Evolutionary conservation across 164 flowering plant species (phyloP).

Genomic region (Santalum album): DNA sequence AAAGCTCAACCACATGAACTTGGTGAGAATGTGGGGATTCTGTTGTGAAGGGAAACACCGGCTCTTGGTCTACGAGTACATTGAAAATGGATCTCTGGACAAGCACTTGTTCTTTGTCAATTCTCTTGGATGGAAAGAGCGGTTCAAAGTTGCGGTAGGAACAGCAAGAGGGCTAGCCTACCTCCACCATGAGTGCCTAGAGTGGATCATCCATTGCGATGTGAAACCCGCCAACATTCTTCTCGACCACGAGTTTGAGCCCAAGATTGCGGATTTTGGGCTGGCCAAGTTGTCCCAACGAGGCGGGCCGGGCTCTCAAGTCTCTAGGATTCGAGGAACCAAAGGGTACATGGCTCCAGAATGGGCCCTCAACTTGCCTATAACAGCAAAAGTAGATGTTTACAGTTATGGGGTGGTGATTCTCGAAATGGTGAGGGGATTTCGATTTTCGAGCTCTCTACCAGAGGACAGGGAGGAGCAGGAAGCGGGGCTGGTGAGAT

Average conservation of each 20-base stretch:
- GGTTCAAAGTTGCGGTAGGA: constrained; percentile 23
- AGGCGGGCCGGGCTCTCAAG: constrained; percentile 9
- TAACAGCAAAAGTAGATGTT: constrained; percentile 29
- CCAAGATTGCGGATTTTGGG: constrained; percentile 31
- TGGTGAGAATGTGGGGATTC: constrained; percentile 28
- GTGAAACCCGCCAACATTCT: constrained; percentile 32
- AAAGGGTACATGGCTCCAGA: constrained; percentile 34
- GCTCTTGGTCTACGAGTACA: constrained; percentile 22
- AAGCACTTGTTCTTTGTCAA: constrained; percentile 11
- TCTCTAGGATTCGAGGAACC: constrained; percentile 24
- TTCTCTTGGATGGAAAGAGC: constrained; percentile 19
- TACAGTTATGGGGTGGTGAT: constrained; percentile 29
- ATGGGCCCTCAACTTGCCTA: constrained; percentile 25
- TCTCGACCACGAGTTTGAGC: constrained; percentile 18
- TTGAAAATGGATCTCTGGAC: constrained; percentile 23
- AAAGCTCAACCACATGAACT: constrained; percentile 25
- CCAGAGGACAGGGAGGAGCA: constrained; percentile 11
- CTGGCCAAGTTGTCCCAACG: constrained; percentile 23
- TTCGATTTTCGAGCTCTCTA: constrained; percentile 15
- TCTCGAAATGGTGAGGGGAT: constrained; percentile 22
- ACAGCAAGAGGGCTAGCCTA: constrained; percentile 30
- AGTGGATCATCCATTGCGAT: constrained; percentile 34
- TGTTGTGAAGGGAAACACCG: constrained; percentile 17
- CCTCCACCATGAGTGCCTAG: constrained; percentile 31
- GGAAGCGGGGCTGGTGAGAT: constrained; percentile 16